Percentiles rank a stretch among this genome's conserved stretches.
These are phyloP conservation scores for Penicillium palitans DNA, from an alignment of 2,329 filamentous ascomycete species.

Conservation along the genomic window DNA sequence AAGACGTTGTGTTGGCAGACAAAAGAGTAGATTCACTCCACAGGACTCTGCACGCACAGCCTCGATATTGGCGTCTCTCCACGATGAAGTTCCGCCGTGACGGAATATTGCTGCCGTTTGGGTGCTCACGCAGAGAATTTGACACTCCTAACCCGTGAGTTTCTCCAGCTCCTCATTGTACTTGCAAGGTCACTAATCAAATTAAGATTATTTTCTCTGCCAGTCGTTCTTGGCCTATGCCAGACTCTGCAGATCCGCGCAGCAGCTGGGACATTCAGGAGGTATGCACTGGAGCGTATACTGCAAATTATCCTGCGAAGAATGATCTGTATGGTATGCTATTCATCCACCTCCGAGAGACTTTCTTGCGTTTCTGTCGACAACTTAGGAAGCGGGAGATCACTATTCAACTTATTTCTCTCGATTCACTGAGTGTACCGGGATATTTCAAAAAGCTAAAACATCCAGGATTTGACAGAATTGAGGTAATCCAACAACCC, in stretches of 20 bases:
- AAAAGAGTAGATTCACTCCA: not conserved
- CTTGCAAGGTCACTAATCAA: not conserved
- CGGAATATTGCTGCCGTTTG: not conserved
- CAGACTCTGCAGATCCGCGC: not conserved
- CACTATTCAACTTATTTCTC: not conserved
- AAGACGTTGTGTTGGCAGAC: not conserved
- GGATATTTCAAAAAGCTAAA: not conserved
- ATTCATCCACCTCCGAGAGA: not conserved
- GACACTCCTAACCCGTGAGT: not conserved
- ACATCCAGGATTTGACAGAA: not conserved
- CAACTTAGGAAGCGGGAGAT: not conserved
- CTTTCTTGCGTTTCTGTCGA: not conserved
- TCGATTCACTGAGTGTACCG: not conserved
- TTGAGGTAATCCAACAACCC: not conserved
- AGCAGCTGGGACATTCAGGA: not conserved
- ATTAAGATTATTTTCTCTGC: not conserved
- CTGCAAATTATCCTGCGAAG: not conserved
- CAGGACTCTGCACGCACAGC: not conserved
- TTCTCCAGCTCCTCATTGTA: not conserved
- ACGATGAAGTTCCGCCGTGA: not conserved
- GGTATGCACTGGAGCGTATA: not conserved
- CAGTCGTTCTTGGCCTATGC: not conserved
- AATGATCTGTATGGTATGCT: not conserved
- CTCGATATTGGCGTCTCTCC: not conserved
- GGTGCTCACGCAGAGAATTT: not conserved